Conservation (phyloP, 1,284 basidiomycete genomes). For the Takashimella tepidaria region DNA sequence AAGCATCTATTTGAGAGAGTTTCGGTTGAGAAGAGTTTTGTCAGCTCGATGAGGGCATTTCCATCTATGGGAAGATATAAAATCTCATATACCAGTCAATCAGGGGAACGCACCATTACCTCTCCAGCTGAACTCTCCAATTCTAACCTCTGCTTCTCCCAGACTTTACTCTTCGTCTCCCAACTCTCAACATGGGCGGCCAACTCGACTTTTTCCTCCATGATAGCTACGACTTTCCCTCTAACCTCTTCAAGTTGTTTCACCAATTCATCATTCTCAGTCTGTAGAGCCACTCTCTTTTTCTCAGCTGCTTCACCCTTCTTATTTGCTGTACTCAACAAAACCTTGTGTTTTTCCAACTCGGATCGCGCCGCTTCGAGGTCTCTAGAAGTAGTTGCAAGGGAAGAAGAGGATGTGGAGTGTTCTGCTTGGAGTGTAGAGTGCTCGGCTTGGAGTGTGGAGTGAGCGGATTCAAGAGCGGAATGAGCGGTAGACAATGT, state of each 20-base stretch:
- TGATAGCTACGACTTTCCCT: slow-evolving; percentile 38
- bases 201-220: slow-evolving; percentile 45
- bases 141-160: slow-evolving; percentile 25
- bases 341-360: slow-evolving; percentile 20
- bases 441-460: slow-evolving; percentile 17
- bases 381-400: slow-evolving; percentile 10
- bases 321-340: slow-evolving; percentile 25
- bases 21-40: not conserved
- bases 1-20: slow-evolving; percentile 2
- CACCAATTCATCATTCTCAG: slow-evolving; percentile 45
- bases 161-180: slow-evolving; percentile 25
- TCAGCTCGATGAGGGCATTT: too few relatives aligned
- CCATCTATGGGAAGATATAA: too few relatives aligned
- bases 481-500: slow-evolving; percentile 15
- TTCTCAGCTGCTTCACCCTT: slow-evolving; percentile 39
- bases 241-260: slow-evolving; percentile 46
- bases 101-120: not conserved
- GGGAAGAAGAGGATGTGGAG: slow-evolving; percentile 6
- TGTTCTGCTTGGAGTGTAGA: slow-evolving; percentile 11
- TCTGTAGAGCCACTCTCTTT: slow-evolving; percentile 37
- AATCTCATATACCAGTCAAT: too few relatives aligned
- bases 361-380: slow-evolving; percentile 5
- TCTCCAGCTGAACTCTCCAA: slow-evolving; percentile 15
- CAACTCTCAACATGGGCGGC: slow-evolving; percentile 27
- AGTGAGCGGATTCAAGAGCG: slow-evolving; percentile 14